Evolutionary conservation across 2,329 filamentous ascomycete species (phyloP).

Genomic region (Sclerotinia borealis): DNA sequence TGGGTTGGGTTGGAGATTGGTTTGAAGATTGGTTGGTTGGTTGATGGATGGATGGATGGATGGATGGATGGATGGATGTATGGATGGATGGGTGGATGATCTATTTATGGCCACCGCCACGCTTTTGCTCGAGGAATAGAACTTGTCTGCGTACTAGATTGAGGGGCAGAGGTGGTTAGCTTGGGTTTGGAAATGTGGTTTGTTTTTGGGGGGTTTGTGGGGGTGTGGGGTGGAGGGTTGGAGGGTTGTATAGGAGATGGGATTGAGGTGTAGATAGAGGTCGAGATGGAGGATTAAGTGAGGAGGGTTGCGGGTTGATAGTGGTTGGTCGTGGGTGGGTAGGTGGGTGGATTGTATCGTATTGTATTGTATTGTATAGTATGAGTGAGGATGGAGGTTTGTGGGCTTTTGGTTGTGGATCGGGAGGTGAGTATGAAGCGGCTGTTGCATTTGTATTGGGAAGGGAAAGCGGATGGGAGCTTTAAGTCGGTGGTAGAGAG

Average conservation of each 20-base stretch:
- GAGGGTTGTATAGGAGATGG: no score
- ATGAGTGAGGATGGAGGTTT: background rate
- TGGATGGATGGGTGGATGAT: background rate
- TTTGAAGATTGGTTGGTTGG: no score
- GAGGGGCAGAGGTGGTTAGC: conserved; percentile 3
- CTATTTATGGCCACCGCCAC: conserved; percentile 49
- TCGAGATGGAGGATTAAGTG: no score
- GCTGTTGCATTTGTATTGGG: background rate
- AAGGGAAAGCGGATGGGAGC: no score
- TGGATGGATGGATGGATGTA: no score
- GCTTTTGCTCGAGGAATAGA: conserved; percentile 89
- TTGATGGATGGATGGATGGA: no score
- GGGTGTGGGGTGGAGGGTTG: background rate
- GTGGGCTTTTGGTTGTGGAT: no score
- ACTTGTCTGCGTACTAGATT: conserved; percentile 82
- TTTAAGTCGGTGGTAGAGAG: background rate
- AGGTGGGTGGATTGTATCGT: background rate
- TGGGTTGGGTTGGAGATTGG: background rate
- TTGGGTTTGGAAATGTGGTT: background rate
- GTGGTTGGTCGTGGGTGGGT: no score
- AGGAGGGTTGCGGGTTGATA: no score
- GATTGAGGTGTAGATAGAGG: no score
- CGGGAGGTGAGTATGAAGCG: no score
- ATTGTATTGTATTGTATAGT: no score
- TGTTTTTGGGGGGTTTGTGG: background rate